Base-by-base conservation (phyloP, 2,329 filamentous ascomycete genomes). In the Phaeosphaeriaceae sp. region DNA sequence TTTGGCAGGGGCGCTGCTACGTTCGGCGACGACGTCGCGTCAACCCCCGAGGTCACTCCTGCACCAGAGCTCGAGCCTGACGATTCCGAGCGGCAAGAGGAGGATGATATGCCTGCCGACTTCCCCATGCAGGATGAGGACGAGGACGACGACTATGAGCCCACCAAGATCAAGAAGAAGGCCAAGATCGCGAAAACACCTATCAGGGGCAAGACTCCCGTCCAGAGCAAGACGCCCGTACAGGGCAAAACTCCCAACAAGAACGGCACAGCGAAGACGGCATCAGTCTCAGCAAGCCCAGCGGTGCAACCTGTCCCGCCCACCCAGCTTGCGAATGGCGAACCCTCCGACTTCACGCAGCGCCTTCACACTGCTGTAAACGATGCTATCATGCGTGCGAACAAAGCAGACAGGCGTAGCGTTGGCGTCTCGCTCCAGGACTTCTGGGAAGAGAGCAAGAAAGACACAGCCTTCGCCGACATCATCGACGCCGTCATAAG, bases 81-180 rank as follows among this genome's bases (percentile, higher is more conserved):
- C 59, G 73, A 78, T 47, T 76, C 76, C 17, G 76, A 78, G 59
- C 72, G 74, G 59, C 68, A 71, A 52, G 77, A 81, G 56, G 73
- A 79, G 52, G 74, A 77, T 19, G 67, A 71, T 54, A 65, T 75
- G 47, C 69, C 73, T 43, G 63, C 73, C 28, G 57, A 73, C 66
- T 55, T 68, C 51, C 64, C 59, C 57, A 75, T 63, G 35, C 71
- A 73, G 67, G 64, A 82, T 28, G 81, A 82, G 56, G 79, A 82
- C 8, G 80, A 79, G 49, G 82, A 84, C 58, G 78, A 79, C 28
- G 82, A 84, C 64, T 83, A 80, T 60, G 73, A 72, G 47, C 79
- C 79, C 21, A 75, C 49, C 32, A 56, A 71, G 52, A 59, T 61
- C 51, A 77, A 78, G 70, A 73, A 76, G 59, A 75, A 73, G 57